Evolutionary conservation across 2,329 filamentous ascomycete genomes (phyloP), one percentile per base, ranked within the genome.

Genomic region (Ophiognomonia clavigignenti-juglandacearum): DNA sequence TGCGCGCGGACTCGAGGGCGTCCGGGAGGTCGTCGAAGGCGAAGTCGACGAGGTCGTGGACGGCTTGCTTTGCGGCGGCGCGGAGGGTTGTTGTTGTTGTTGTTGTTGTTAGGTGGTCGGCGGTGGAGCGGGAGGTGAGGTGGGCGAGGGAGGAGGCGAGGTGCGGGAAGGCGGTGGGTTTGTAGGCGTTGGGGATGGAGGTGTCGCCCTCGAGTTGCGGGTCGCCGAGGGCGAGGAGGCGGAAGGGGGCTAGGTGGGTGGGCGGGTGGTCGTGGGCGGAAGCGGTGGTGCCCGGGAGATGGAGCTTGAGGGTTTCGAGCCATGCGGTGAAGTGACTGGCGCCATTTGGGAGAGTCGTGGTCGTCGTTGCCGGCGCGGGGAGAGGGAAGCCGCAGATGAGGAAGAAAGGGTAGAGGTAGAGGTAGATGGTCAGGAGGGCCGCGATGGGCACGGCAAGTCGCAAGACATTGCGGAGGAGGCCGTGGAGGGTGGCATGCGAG

Each of bases 121-220:
- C 46, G 5, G 48, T 46, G 26, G 62, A 60, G 29, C 47, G 48
- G 19, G 35, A 47, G 23, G 20, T 72, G 37, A 72, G 58, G 48
- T 77, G 77, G 24, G 65, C 63, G 42, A 68, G 62, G 18, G 76
- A 67, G 53, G 64, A 69, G 45, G 66, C 67, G 3, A 77, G 57
- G 56, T 83, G 77, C 1, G 78, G 77, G 42, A 83, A 77, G 2
- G 70, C 63, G 38, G 73, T 42, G 14, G 44, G 70, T 31, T 75
- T 64, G 53, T 75, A 70, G 29, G 72, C 69, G 44, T 74, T 75
- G 14, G 84, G 86, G 22, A 96, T 83, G 6, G 88, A 90, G 2
- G 86, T 89, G 62, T 96, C 88, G 57, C 92, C 92, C 68, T 97
- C 92, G 45, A 97, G 79, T 64, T 97, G 92, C 5, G 92, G 92